A percentile compares a stretch with the other conserved stretches of the same genome.
These are phyloP conservation scores for Aspergillus phoenicis DNA, from an alignment of 2,329 filamentous ascomycete genomes.

Conservation along the genomic window DNA sequence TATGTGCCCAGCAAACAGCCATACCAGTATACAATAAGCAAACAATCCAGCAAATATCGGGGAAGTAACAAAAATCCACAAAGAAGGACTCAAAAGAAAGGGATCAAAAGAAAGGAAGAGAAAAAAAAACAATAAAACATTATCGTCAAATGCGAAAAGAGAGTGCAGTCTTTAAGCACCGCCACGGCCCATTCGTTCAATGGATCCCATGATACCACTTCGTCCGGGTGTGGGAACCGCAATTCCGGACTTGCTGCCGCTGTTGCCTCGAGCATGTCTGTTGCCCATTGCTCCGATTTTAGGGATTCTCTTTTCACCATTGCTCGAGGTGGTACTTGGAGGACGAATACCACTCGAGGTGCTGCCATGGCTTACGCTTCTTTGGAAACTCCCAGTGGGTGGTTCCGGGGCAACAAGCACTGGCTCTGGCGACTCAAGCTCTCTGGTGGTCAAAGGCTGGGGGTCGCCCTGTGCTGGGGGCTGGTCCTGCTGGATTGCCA, in stretches of 20 bases:
- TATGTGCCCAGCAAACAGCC: constrained; percentile 5
- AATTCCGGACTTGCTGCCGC: constrained; percentile 41
- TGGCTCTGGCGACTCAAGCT: constrained; percentile 17
- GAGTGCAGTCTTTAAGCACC: constrained; percentile 21
- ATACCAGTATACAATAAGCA: constrained; percentile 2
- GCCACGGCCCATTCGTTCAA: constrained; percentile 78
- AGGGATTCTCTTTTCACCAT: constrained; percentile 33
- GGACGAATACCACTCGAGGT: constrained; percentile 36
- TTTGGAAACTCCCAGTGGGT: constrained; percentile 24
- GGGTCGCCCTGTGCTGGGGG: constrained; percentile 8
- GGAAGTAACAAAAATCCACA: background rate
- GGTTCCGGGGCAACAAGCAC: constrained; percentile 15
- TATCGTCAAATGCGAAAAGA: background rate
- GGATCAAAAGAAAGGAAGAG: background rate
- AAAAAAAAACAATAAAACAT: background rate
- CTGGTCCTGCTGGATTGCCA: constrained; percentile 43
- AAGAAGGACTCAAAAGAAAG: constrained; percentile 1
- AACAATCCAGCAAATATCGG: background rate
- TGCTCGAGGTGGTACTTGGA: constrained; percentile 27
- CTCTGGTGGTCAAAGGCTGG: constrained; percentile 4
- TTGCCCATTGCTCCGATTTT: constrained; percentile 33
- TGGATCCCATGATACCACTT: constrained; percentile 79
- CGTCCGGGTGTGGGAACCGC: constrained; percentile 50
- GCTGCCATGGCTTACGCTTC: constrained; percentile 28
- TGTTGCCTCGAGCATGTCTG: constrained; percentile 38